phyloP scores from a whole-genome alignment of 2,329 filamentous ascomycete species.

The Fusarium sp. region DNA sequence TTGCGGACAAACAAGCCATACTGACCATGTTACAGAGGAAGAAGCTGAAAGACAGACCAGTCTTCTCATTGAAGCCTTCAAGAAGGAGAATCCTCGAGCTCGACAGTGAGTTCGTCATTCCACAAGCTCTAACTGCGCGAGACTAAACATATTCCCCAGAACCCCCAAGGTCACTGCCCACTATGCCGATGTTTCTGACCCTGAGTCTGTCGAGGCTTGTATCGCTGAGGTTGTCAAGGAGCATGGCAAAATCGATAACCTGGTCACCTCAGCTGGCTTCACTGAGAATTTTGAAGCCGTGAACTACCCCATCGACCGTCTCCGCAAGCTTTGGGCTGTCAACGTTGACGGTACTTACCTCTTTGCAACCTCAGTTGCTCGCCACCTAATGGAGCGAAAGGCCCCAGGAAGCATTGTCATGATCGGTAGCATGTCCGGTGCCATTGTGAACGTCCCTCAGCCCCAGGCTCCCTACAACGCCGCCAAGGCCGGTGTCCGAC shows the following conservation, averaged over 20 bases:
- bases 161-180: constrained; percentile 88
- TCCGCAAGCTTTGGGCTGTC: constrained; percentile 93
- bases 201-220: constrained; percentile 78
- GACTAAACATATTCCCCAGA: constrained; percentile 50
- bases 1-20: background rate
- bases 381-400: constrained; percentile 87
- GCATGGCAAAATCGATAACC: constrained; percentile 87
- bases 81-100: constrained; percentile 79
- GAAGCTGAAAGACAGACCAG: constrained; percentile 82
- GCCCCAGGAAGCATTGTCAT: constrained; percentile 87
- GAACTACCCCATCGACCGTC: constrained; percentile 87
- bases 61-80: constrained; percentile 78
- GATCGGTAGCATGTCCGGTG: constrained; percentile 93
- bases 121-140: background rate
- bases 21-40: constrained; percentile 67
- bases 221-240: constrained; percentile 65
- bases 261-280: constrained; percentile 96
- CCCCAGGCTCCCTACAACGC: constrained; percentile 94
- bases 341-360: constrained; percentile 94
- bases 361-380: constrained; percentile 84
- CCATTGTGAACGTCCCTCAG: constrained; percentile 95
- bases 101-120: constrained; percentile 60
- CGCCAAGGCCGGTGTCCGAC: constrained; percentile 89
- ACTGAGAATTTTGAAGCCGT: constrained; percentile 95
- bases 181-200: constrained; percentile 85